Evolutionary conservation across 2,329 filamentous ascomycete species (phyloP).

Genomic region (Zarea fungicola): DNA sequence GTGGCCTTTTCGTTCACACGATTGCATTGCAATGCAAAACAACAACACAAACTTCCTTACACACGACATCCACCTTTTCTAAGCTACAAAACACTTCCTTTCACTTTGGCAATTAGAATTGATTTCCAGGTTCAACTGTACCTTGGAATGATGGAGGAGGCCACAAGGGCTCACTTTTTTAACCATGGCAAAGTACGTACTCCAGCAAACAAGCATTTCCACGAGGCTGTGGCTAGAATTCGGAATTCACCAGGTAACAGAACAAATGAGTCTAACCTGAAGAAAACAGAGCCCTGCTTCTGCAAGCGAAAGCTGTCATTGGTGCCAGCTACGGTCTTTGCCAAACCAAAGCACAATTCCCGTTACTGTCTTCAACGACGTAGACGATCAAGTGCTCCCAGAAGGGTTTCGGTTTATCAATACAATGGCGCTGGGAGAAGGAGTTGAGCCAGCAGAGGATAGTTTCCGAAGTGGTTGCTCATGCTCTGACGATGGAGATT

Average conservation of each 20-base stretch:
- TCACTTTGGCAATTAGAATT: too few relatives aligned
- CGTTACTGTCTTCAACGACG: slow-evolving; percentile 59
- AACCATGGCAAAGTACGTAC: slow-evolving; percentile 33
- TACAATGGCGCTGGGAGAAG: slow-evolving; percentile 51
- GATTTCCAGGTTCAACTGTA: too few relatives aligned
- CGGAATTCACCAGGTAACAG: too few relatives aligned
- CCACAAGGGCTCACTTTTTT: slow-evolving; percentile 45
- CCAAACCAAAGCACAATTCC: slow-evolving; percentile 42
- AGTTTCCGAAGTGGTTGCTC: slow-evolving; percentile 66
- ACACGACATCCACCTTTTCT: too few relatives aligned
- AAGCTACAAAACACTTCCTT: too few relatives aligned
- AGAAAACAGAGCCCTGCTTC: background rate
- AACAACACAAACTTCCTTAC: too few relatives aligned
- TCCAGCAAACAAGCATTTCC: background rate
- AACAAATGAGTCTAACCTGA: too few relatives aligned
- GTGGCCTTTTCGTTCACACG: too few relatives aligned
- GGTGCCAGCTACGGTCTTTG: slow-evolving; percentile 56
- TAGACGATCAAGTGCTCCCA: slow-evolving; percentile 53
- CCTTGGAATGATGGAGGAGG: slow-evolving; percentile 49
- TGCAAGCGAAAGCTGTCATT: slow-evolving; percentile 47
- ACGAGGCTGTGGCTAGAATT: background rate
- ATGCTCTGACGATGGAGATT: slow-evolving; percentile 57
- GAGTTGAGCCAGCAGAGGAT: slow-evolving; percentile 53
- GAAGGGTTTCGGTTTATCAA: slow-evolving; percentile 65
- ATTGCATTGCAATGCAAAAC: too few relatives aligned